Percentiles rank a stretch among this genome's conserved stretches.
phyloP scores from a whole-genome alignment of 192 early-diverging fungal genomes.

The Entomortierella lignicola region DNA sequence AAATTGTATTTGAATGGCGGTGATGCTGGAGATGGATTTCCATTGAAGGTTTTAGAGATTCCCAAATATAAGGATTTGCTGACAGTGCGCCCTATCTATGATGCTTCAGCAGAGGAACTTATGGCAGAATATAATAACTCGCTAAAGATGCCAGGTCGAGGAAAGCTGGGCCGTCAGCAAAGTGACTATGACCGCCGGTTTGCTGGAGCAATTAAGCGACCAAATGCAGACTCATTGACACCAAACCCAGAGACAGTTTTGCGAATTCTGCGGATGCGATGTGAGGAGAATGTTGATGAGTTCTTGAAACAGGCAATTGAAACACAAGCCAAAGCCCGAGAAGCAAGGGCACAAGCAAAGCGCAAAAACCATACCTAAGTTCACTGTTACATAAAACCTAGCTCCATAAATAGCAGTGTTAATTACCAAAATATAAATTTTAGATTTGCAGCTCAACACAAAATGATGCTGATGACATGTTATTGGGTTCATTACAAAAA shows the following conservation, averaged over 20 bases:
- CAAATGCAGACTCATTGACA: constrained; percentile 25
- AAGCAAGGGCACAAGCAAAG: constrained; percentile 41
- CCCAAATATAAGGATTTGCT: constrained; percentile 75
- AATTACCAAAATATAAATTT: too few relatives aligned
- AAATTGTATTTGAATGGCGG: constrained; percentile 81
- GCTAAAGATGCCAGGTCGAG: constrained; percentile 35
- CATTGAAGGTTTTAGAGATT: constrained; percentile 69
- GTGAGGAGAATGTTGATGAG: constrained; percentile 54
- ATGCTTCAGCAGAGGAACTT: constrained; percentile 72
- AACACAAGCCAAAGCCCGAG: constrained; percentile 32
- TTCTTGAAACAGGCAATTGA: constrained; percentile 54
- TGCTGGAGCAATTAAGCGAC: constrained; percentile 12
- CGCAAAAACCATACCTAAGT: constrained; percentile 2
- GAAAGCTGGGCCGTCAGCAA: constrained; percentile 45
- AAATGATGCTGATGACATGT: too few relatives aligned
- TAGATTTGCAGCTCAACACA: too few relatives aligned
- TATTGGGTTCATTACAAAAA: too few relatives aligned
- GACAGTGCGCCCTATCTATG: constrained; percentile 73
- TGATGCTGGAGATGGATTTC: constrained; percentile 72
- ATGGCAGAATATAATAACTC: constrained; percentile 68
- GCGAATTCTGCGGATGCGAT: constrained; percentile 61
- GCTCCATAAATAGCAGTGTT: too few relatives aligned
- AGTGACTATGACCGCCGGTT: constrained; percentile 45
- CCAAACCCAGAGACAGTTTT: constrained; percentile 62
- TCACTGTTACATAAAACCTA: too few relatives aligned